These are phyloP conservation scores for Alternaria arbusti DNA, from an alignment of 2,329 filamentous ascomycete species.

Conservation along the genomic window DNA sequence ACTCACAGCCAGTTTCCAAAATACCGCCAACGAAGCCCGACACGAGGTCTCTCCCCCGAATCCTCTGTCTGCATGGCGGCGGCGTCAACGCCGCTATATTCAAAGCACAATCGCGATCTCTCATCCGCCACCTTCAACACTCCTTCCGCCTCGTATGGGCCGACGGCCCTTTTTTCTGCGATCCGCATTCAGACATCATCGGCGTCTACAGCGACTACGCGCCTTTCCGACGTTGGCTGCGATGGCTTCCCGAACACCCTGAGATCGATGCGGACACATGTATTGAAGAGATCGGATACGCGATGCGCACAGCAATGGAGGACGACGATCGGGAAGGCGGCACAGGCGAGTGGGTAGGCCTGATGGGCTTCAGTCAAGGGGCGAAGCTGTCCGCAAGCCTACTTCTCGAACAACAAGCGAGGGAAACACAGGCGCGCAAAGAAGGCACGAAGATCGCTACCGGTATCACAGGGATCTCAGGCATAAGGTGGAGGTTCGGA, in stretches of 20 bases:
- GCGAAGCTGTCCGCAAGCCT: constrained; percentile 57
- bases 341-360: constrained; percentile 56
- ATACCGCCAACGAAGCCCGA: constrained; percentile 34
- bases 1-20: constrained; percentile 19
- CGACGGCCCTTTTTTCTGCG: constrained; percentile 70
- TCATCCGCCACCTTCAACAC: constrained; percentile 58
- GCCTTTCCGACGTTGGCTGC: constrained; percentile 70
- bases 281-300: constrained; percentile 56
- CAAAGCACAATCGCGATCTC: constrained; percentile 67
- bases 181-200: constrained; percentile 67
- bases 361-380: constrained; percentile 59
- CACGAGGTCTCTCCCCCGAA: constrained; percentile 60
- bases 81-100: constrained; percentile 76
- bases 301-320: constrained; percentile 53
- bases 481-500: constrained; percentile 62
- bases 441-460: constrained; percentile 25
- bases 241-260: constrained; percentile 66
- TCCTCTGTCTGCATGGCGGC: constrained; percentile 83
- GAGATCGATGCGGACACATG: constrained; percentile 59
- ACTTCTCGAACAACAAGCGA: constrained; percentile 65
- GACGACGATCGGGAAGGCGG: constrained; percentile 51
- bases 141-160: constrained; percentile 75
- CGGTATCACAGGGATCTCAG: constrained; percentile 33
- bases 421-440: constrained; percentile 42
- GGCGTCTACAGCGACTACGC: constrained; percentile 69